Evolutionary conservation across 495 filamentous ascomycete species (phyloP).

Genomic region (Annulohypoxylon stygium): DNA sequence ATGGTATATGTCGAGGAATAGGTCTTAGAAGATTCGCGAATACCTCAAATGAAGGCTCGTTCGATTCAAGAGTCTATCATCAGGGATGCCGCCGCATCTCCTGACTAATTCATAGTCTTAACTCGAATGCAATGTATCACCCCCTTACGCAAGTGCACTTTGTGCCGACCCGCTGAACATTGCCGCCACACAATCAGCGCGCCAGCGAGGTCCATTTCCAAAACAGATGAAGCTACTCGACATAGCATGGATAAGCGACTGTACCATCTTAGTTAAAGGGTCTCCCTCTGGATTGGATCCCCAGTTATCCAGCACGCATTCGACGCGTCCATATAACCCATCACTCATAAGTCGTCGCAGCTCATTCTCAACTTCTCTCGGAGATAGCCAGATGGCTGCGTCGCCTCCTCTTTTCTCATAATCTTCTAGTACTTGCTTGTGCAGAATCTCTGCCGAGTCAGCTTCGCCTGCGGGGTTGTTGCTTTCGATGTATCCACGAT

Average conservation of each 20-base stretch:
- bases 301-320: slow-evolving; percentile 20
- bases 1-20: not conserved
- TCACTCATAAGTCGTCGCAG: slow-evolving; percentile 34
- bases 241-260: slow-evolving; percentile 29
- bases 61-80: not conserved
- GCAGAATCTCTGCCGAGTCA: slow-evolving; percentile 19
- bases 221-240: slow-evolving; percentile 26
- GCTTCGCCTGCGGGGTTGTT: slow-evolving; percentile 28
- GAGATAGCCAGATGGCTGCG: slow-evolving; percentile 29
- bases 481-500: slow-evolving; percentile 33
- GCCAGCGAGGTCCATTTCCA: slow-evolving; percentile 41
- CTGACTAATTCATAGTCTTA: not conserved
- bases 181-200: slow-evolving; percentile 22
- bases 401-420: slow-evolving; percentile 33
- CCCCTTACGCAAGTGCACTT: not conserved
- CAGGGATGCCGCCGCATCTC: not conserved
- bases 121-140: not conserved
- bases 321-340: slow-evolving; percentile 31
- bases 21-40: not conserved
- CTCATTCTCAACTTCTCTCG: slow-evolving; percentile 34
- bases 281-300: slow-evolving; percentile 2
- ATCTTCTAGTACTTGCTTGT: slow-evolving; percentile 25
- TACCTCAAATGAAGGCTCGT: not conserved
- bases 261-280: slow-evolving; percentile 10
- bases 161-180: slow-evolving; percentile 6